Base-by-base conservation (phyloP, 441 rosid species). In the Syzygium malaccense region DNA sequence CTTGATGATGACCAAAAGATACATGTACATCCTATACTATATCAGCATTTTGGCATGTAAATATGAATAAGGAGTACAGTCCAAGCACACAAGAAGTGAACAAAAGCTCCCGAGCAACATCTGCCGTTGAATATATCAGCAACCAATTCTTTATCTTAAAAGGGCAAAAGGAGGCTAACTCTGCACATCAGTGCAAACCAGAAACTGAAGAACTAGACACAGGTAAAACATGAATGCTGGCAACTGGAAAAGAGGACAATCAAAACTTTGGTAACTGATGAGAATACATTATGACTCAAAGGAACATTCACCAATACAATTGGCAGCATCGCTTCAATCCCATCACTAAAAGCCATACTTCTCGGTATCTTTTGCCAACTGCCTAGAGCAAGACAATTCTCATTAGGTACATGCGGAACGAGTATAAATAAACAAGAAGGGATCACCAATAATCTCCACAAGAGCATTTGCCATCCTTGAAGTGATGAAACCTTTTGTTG, bases 371-470 rank as follows among this genome's bases (percentile, higher is more conserved):
- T 33, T 68, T 33, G 48, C 48, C 14, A 23, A 68, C 20, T 33
- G 79, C 48, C 79, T 10, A 33, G 14, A 33, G 79, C 79, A 5
- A 68, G 79, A 68, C 79, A 86, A 85, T 66, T 71, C 51, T n/a
- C 41, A 28, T 49, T 53, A 49, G 37, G 66, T 85, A 71, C 87
- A 54, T 79, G 56, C 49, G 4, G 28, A 85, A 55, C 57, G 15
- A 37, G 28, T 19, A 14, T 14, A 19, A 28, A 45, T 26, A 48
- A 55, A 54, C 9, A 14, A 25, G 85, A 86, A 55, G 88, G 89
- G 79, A 68, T 95, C 94, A 97, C 97, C 99, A 95, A 91, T 95
- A 97, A 92, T 97, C 97, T 85, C 97, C 96, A 87, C 98, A 96
- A 85, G 98, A 97, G 90, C 99, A 97, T 75, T 95, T 94, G 57